A percentile compares a stretch with the other conserved stretches of the same genome.
These are phyloP conservation scores for Anastatica hierochuntica DNA, from an alignment of 345 rosid species.

Conservation along the genomic window DNA sequence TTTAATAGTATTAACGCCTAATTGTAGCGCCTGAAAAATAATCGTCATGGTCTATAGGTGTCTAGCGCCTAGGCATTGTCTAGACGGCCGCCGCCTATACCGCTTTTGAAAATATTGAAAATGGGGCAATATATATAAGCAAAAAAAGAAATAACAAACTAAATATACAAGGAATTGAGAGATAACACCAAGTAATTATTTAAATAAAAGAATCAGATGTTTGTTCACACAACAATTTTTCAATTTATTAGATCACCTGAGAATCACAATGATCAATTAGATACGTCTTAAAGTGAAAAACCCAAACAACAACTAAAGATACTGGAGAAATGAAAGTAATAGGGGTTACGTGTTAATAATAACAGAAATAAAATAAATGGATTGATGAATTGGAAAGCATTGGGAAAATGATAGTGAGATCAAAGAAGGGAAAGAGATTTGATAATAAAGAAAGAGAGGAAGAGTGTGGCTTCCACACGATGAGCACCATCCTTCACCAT, in stretches of 20 bases:
- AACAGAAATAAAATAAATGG: constrained; percentile 8
- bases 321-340: constrained; percentile 8
- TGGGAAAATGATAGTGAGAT: neutral
- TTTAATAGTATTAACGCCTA: too few relatives aligned
- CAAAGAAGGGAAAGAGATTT: constrained; percentile 10
- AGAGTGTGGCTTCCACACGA: constrained; percentile 34
- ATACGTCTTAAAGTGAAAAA: constrained; percentile 9
- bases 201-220: constrained; percentile 11
- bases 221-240: neutral
- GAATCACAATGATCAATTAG: constrained; percentile 13
- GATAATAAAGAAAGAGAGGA: constrained; percentile 24
- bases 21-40: too few relatives aligned
- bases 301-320: constrained; percentile 12
- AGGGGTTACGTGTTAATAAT: neutral
- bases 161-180: neutral
- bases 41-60: too few relatives aligned
- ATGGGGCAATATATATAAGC: too few relatives aligned
- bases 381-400: constrained; percentile 32
- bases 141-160: too few relatives aligned
- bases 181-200: too few relatives aligned
- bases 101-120: too few relatives aligned
- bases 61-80: too few relatives aligned
- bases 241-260: neutral
- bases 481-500: constrained; percentile 26
- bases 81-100: too few relatives aligned